Base-by-base conservation (phyloP, 495 filamentous ascomycete species). In the Penicilliopsis zonata region DNA sequence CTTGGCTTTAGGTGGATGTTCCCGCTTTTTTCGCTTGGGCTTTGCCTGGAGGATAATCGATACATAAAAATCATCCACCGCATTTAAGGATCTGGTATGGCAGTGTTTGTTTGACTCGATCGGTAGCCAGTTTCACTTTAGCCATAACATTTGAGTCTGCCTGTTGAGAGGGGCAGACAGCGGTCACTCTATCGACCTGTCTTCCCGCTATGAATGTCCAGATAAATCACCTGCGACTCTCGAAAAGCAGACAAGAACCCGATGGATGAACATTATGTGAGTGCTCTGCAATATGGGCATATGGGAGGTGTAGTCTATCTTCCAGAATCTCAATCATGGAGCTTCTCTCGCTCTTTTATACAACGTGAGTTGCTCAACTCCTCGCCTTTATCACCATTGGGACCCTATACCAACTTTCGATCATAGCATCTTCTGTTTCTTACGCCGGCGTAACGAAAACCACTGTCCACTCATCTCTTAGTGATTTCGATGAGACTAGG, bases 201-300 rank as follows among this genome's bases (percentile, higher is more conserved):
- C 13, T n/a, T 6, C 16, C 28, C 59, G 57, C 59, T 46, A 60
- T 65, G 57, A 43, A 50, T 44, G 35, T 18, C 35, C 41, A 44
- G 33, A 31, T 36, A 24, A 45, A 31, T 38, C 39, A 46, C 42
- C 35, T 41, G 32, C 44, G 39, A 35, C 43, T 47, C 33, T 45
- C 50, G 36, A 59, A 49, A 42, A 43, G 40, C 41, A 54, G 50
- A 57, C 40, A 46, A 38, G 57, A 52, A 51, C 71, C 74, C 33
- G 55, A 83, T 83, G 78, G 67, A 67, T 78, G 65, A 79, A 41
- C 43, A 52, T 35, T 41, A 49, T 27, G 39, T 48, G 12, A 59
- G 50, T 47, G 68, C 69, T 65, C 68, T 82, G 30, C 66, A 65
- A 32, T 82, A 77, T 60, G 78, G 78, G 61, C 74, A 80, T 46